Evolutionary conservation across 2,329 filamentous ascomycete genomes (phyloP).

Genomic region (Albifimbria verrucaria): DNA sequence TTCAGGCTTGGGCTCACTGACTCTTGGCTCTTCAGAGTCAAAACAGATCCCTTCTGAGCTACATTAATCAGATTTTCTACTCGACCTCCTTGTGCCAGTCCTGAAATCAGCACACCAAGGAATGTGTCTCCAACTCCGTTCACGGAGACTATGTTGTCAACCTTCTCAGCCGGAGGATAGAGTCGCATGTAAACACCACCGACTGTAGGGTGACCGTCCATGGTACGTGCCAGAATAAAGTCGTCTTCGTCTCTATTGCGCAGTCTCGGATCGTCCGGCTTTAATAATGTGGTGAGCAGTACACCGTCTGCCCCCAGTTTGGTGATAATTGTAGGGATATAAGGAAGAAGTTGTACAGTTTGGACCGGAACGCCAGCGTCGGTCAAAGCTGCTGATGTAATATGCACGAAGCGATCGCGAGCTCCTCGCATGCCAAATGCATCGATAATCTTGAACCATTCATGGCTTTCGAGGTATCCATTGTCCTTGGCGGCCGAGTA

Average conservation of each 20-base stretch:
- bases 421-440: conserved; percentile 73
- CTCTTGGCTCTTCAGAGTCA: conserved; percentile 72
- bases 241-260: conserved; percentile 57
- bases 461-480: conserved; percentile 63
- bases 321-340: conserved; percentile 78
- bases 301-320: conserved; percentile 78
- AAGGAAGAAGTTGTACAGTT: conserved; percentile 80
- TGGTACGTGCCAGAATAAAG: conserved; percentile 68
- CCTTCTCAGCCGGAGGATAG: conserved; percentile 63
- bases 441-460: conserved; percentile 81
- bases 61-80: conserved; percentile 66
- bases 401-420: conserved; percentile 64
- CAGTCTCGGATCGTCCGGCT: conserved; percentile 64
- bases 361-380: conserved; percentile 82
- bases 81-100: conserved; percentile 59
- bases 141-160: conserved; percentile 77
- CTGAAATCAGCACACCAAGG: conserved; percentile 78
- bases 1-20: conserved; percentile 63
- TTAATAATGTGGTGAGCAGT: conserved; percentile 69
- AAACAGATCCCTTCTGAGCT: conserved; percentile 76
- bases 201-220: conserved; percentile 47
- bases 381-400: conserved; percentile 66
- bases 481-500: conserved; percentile 64
- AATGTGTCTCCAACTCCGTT: conserved; percentile 96
- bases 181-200: conserved; percentile 80